Percentiles rank a stretch among this genome's conserved stretches.
Evolutionary conservation across 2,329 filamentous ascomycete genomes (phyloP).

Genomic region (Colletotrichum liaoningense): DNA sequence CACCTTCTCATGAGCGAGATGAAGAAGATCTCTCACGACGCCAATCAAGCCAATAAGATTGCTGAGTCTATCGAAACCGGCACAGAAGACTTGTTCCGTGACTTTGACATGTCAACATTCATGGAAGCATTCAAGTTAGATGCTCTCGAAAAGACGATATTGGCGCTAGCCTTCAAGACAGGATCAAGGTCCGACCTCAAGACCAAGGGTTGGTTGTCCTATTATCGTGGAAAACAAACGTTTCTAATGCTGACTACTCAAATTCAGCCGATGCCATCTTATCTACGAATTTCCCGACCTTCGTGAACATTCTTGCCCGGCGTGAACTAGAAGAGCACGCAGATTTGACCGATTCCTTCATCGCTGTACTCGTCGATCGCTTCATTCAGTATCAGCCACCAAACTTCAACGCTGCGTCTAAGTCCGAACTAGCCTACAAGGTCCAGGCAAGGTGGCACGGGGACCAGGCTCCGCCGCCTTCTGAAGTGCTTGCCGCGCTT

Average conservation of each 20-base stretch:
- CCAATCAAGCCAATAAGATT: slow-evolving; percentile 88
- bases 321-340: slow-evolving; percentile 72
- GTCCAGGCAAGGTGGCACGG: slow-evolving; percentile 75
- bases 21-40: slow-evolving; percentile 84
- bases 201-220: slow-evolving; percentile 78
- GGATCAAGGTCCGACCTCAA: slow-evolving; percentile 85
- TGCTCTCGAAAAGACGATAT: slow-evolving; percentile 85
- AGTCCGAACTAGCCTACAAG: slow-evolving; percentile 76
- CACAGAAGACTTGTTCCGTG: slow-evolving; percentile 92
- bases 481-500: slow-evolving; percentile 76
- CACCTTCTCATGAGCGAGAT: slow-evolving; percentile 85
- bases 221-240: slow-evolving; percentile 8
- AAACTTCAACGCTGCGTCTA: slow-evolving; percentile 82
- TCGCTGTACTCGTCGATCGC: slow-evolving; percentile 85
- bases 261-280: slow-evolving; percentile 86
- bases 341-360: slow-evolving; percentile 75
- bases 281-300: slow-evolving; percentile 80
- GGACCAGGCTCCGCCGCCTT: slow-evolving; percentile 71
- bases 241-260: slow-evolving; percentile 57
- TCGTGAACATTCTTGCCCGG: slow-evolving; percentile 80
- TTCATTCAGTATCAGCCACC: slow-evolving; percentile 89
- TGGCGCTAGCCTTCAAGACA: slow-evolving; percentile 89
- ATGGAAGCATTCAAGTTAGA: slow-evolving; percentile 97
- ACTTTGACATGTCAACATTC: slow-evolving; percentile 96
- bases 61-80: slow-evolving; percentile 92